These are phyloP conservation scores for Lodderomyces beijingensis DNA, from an alignment of 1,139 yeast genomes.

Conservation along the genomic window DNA sequence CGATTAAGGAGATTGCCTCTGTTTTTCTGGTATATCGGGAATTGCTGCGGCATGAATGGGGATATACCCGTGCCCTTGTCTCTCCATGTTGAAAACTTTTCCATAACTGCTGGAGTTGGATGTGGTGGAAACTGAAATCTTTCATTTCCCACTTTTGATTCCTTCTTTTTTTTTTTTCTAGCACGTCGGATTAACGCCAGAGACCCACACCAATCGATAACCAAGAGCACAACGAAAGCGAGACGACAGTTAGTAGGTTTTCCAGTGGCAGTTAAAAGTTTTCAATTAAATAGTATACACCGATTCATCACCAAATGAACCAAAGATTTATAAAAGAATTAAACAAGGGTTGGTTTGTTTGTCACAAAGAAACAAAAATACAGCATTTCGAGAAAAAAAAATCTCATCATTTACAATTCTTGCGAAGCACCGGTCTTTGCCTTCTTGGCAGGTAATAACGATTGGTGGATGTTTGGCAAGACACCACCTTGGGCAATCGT, in stretches of 20 bases:
- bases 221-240: too few relatives aligned
- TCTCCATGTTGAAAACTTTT: constrained; percentile 69
- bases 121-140: not conserved
- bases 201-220: too few relatives aligned
- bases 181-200: too few relatives aligned
- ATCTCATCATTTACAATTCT: constrained; percentile 52
- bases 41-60: constrained; percentile 58
- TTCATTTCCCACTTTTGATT: too few relatives aligned
- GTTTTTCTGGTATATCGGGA: constrained; percentile 13
- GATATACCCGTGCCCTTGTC: constrained; percentile 82
- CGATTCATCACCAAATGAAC: not conserved
- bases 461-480: constrained; percentile 93
- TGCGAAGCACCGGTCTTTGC: constrained; percentile 73
- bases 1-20: constrained; percentile 2
- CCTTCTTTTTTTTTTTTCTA: too few relatives aligned
- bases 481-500: constrained; percentile 98
- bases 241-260: too few relatives aligned
- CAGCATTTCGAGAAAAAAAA: not conserved
- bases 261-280: not conserved
- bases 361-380: not conserved
- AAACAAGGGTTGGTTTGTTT: not conserved
- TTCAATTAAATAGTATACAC: not conserved
- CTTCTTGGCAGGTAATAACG: constrained; percentile 92
- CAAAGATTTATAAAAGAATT: not conserved
- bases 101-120: constrained; percentile 44